These are phyloP conservation scores for Aureobasidium melanogenum DNA, from an alignment of 2,329 filamentous ascomycete genomes.

Conservation along the genomic window DNA sequence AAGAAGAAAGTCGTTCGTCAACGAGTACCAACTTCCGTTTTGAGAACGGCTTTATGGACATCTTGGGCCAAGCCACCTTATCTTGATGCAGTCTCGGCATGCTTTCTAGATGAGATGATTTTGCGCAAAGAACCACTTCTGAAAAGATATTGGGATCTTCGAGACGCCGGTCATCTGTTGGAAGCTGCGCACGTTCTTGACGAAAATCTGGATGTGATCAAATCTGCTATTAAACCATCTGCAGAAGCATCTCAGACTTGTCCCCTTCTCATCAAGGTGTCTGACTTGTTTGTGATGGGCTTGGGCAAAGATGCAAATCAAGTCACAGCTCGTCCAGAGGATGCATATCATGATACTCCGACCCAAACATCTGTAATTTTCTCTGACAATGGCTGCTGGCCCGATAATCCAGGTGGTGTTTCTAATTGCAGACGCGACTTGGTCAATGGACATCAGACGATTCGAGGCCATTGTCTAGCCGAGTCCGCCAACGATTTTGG, in stretches of 20 bases:
- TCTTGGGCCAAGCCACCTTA: slow-evolving; percentile 14
- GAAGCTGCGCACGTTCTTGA: slow-evolving; percentile 21
- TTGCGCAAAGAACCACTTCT: slow-evolving; percentile 29
- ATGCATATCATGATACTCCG: slow-evolving; percentile 36
- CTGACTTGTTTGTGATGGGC: slow-evolving; percentile 36
- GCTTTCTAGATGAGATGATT: slow-evolving; percentile 16
- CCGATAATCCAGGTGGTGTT: slow-evolving; percentile 45
- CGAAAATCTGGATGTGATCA: slow-evolving; percentile 14
- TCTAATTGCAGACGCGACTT: slow-evolving; percentile 48
- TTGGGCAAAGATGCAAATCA: slow-evolving; percentile 34
- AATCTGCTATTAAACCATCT: slow-evolving; percentile 15
- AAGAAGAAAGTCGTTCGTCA: slow-evolving; percentile 14
- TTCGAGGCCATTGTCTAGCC: slow-evolving; percentile 47
- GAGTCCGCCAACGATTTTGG: slow-evolving; percentile 49
- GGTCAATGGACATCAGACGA: slow-evolving; percentile 45
- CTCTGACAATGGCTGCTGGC: slow-evolving; percentile 45
- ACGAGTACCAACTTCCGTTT: slow-evolving; percentile 11
- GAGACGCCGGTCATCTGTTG: slow-evolving; percentile 36
- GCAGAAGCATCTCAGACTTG: slow-evolving; percentile 15
- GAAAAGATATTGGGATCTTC: slow-evolving; percentile 38
- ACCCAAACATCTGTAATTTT: slow-evolving; percentile 44
- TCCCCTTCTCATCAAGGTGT: slow-evolving; percentile 29
- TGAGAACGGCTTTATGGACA: slow-evolving; percentile 14
- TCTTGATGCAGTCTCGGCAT: slow-evolving; percentile 15
- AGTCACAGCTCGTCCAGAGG: slow-evolving; percentile 31